A percentile compares a stretch with the other conserved stretches of the same genome.
phyloP scores from a whole-genome alignment of 1,139 yeast genomes.

The Pneumocystis wakefieldiae region DNA sequence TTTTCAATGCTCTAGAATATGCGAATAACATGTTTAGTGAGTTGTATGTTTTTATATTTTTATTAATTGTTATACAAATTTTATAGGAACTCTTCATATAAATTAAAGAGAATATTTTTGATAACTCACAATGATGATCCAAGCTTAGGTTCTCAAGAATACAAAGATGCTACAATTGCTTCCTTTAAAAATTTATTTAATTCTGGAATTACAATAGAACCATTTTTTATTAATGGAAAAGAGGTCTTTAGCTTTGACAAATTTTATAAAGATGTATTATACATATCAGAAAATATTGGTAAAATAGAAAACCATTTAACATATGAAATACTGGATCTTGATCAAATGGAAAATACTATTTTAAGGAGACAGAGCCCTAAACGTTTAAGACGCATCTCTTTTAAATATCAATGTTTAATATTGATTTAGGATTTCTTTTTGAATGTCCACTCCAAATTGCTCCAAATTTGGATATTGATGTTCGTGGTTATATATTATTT shows the following conservation, averaged over 20 bases:
- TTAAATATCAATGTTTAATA: conserved; percentile 40
- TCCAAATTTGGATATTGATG: conserved; percentile 43
- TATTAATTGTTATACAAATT: neutral
- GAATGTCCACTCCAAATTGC: conserved; percentile 41
- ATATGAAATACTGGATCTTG: neutral
- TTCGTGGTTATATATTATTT: conserved; percentile 57
- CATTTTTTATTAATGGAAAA: conserved; percentile 39
- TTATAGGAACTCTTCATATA: neutral
- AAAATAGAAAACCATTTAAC: conserved; percentile 21
- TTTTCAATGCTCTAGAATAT: neutral
- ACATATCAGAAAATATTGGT: conserved; percentile 12
- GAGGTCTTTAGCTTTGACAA: conserved; percentile 34
- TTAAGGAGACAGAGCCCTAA: conserved; percentile 7
- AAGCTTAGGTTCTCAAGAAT: conserved; percentile 23
- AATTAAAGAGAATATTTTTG: conserved; percentile 30
- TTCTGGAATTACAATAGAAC: conserved; percentile 39
- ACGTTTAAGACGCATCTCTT: conserved; percentile 29
- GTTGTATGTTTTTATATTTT: neutral
- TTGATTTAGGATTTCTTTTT: conserved; percentile 51
- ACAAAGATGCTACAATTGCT: conserved; percentile 35
- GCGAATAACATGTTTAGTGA: neutral
- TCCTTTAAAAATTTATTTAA: conserved; percentile 47
- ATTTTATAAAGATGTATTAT: conserved; percentile 15
- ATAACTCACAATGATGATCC: conserved; percentile 51
- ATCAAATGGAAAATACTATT: neutral